Evolutionary conservation across 139 green algal genomes (phyloP), one percentile per base, ranked within the genome.

Genomic region (Chlorella sp.): DNA sequence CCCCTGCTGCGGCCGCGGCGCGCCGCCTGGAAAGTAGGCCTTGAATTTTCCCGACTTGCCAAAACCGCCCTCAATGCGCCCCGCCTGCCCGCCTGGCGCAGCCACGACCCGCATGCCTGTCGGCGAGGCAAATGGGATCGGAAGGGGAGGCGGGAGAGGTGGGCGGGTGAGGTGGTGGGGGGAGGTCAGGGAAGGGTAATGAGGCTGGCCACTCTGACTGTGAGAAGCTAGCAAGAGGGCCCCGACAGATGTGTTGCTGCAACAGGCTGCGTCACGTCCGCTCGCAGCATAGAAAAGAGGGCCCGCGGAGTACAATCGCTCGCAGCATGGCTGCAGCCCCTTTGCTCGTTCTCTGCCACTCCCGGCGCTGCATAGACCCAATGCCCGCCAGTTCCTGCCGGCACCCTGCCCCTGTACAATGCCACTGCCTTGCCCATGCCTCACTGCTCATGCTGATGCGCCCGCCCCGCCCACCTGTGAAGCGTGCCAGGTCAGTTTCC

Each of bases 11-110:
- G 75, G 39, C 39, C 40, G 26, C 4, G 42, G 71, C 0, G 96
- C 32, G 14, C 93, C 93, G 0, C 39, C 53, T 0, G 86, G 26
- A 53, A 98, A 97, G 40, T 86, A 26, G 15, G 97, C 95, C 69
- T 95, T 97, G 87, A 98, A 95, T 91, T 98, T 98, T 30, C 97
- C 97, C 53, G 92, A 96, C 85, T 97, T 98, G 66, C 97, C 97
- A 93, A 98, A 99, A 0, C 93, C 87, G 0, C 94, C 94, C 34
- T 95, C 91, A n/a, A 99, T 90, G 48, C 96, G 96, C 36, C 88
- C 85, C 69, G 94, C 91, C 0, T 95, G 93, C 7, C 76, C 42
- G 1, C 73, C 91, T 26, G 93, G 95, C 2, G 77, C 86, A 30
- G 96, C 95, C 85, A 37, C 79, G 36, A 96, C 94, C 87, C 93